Base-by-base conservation (phyloP, 805 yeast genomes). In the Myxozyma nipponensis region DNA sequence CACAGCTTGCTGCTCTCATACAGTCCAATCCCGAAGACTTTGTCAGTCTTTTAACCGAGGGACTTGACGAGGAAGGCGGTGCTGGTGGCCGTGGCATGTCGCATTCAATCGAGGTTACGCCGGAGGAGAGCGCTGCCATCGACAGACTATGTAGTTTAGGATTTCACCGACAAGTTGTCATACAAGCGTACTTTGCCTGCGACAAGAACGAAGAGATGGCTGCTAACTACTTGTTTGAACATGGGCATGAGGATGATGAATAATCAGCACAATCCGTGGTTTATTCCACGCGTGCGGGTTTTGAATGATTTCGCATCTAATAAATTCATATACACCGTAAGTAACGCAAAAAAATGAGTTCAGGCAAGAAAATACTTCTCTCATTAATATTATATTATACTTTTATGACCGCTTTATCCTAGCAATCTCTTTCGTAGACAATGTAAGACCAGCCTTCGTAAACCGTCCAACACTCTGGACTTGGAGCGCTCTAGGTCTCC, bases 191-290 rank as follows among this genome's bases (percentile, higher is more conserved):
- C 72, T 83, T 93, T 77, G 98, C 98, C 38, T 93, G 98, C 70
- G 98, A 93, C 64, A 91, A 89, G 72, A 88, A 93, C 70, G 98
- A 93, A 72, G 96, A 91, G 73, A 78, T 87, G 63, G 89, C 98
- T 39, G 98, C 98, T 21, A 93, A 93, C 72, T 79, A 88, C 64
- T 75, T 93, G 61, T 86, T 93, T 47, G 76, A 72, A 61, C 72
- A 73, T 49, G 58, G 59, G 18, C 57, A 55, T 35, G 55, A 54
- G 23, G 58, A 54, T 25, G 58, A 55, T 21, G 58, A 49, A 32
- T 55, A 48, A 47, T 22, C 6, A 5, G 38, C 21, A n/a, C 38
- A 17, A 17, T 7, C 21, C 6, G 21, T 13, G n/a, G n/a, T n/a
- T n/a, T n/a, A n/a, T n/a, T n/a, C n/a, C n/a, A n/a, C n/a, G n/a